Percentiles rank a stretch among this genome's conserved stretches.
These are phyloP conservation scores for Narthecium ossifragum DNA, from an alignment of 106 monocot species.

Conservation along the genomic window DNA sequence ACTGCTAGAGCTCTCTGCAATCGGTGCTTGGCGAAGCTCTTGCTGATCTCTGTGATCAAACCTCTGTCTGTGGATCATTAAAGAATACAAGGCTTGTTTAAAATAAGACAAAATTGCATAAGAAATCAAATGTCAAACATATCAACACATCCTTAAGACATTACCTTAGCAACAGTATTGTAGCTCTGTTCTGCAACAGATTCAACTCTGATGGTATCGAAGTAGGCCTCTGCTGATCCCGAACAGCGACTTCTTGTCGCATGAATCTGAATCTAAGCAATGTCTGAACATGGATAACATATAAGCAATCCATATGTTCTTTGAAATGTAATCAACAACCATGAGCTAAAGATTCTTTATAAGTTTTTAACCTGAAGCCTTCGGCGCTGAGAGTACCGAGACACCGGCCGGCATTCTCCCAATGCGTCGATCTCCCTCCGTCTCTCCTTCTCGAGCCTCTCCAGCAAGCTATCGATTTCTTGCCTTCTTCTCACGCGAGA, in stretches of 20 bases:
- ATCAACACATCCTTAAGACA: too few relatives aligned
- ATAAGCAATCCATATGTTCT: not conserved
- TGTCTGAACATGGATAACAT: constrained; percentile 21
- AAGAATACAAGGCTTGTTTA: too few relatives aligned
- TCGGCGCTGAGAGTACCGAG: constrained; percentile 51
- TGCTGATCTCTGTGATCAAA: constrained; percentile 16
- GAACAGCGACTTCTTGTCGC: constrained; percentile 10
- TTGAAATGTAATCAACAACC: not conserved
- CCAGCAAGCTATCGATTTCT: constrained; percentile 40
- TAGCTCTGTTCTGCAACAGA: constrained; percentile 8
- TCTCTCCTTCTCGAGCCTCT: constrained; percentile 37
- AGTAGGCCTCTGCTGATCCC: constrained; percentile 5
- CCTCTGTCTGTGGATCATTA: constrained; percentile 21
- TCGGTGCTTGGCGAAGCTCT: not conserved
- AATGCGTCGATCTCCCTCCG: constrained; percentile 34
- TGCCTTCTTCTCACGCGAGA: constrained; percentile 32
- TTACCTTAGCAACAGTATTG: constrained; percentile 15
- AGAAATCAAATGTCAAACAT: not conserved
- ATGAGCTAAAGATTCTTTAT: not conserved
- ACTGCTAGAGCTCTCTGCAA: constrained; percentile 1
- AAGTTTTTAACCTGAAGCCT: constrained; percentile 47
- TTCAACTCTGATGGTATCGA: constrained; percentile 9
- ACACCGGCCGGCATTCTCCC: constrained; percentile 30
- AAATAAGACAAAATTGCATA: not conserved
- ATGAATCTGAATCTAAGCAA: constrained; percentile 34